Evolutionary conservation across 2,329 filamentous ascomycete genomes (phyloP), one percentile per base, ranked within the genome.

Genomic region (Pseudogymnoascus sp.): DNA sequence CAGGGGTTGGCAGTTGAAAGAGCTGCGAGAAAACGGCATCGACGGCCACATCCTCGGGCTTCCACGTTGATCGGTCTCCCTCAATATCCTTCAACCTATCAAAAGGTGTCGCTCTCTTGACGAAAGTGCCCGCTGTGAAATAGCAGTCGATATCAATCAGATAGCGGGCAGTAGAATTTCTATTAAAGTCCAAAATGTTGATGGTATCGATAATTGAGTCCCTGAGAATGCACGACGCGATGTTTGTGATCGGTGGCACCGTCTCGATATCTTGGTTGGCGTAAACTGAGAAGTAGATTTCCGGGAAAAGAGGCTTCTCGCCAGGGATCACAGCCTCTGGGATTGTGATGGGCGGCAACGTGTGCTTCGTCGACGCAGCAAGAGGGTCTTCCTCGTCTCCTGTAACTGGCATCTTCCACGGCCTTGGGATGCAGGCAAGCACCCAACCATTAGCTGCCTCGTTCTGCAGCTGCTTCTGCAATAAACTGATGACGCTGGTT

Each of bases 21-120:
- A 99, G 81, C 75, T 97, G 93, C 1, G 93, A 96, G 75, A 99
- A 99, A 64, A 97, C 91, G 4, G 93, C 92, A 75, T 99, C 95
- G n/a, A 99, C 91, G 2, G 90, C 90, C 64, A 97, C 89, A 76
- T 99, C 95, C 77, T 99, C 95, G 0, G 95, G 92, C 76, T 99
- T 99, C 93, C 95, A 99, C 0, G 91, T 93, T 12, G 89, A 85
- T 67, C 83, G 82, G 62, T 84, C 82, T 1, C 77, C 78, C 36
- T 86, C 85, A 16, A 88, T 81, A 54, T 87, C 87, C 36, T 88
- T 85, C 60, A 99, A 83, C 71, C 92, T 89, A 74, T 99, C 95
- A 71, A 96, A 97, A 0, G 92, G 87, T 1, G 91, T 97, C 1
- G 91, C 93, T 64, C 95, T 88, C 77, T 96, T 96, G 64, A 96